Percentiles rank a stretch among this genome's conserved stretches.
phyloP scores from a whole-genome alignment of 106 monocot genomes.

The Platanthera guangdongensis region DNA sequence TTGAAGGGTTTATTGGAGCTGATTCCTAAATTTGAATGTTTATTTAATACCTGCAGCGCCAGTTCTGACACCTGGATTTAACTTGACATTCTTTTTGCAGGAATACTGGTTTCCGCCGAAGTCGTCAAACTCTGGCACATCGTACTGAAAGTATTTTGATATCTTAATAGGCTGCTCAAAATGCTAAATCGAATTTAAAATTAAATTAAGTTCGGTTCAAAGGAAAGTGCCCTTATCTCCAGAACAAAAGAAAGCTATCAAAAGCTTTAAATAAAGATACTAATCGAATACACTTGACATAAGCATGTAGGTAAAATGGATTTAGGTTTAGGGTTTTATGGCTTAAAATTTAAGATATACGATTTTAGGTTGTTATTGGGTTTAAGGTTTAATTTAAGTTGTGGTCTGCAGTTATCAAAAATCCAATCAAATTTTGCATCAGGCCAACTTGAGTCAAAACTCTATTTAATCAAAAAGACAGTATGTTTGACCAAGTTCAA shows the following conservation, averaged over 20 bases:
- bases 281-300: too few relatives aligned
- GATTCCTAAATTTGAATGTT: neutral
- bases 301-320: too few relatives aligned
- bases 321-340: too few relatives aligned
- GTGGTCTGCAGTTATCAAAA: too few relatives aligned
- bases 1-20: neutral
- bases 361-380: too few relatives aligned
- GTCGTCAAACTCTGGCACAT: conserved; percentile 24
- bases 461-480: too few relatives aligned
- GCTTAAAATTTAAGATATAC: too few relatives aligned
- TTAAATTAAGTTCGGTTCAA: neutral
- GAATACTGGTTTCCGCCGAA: conserved; percentile 12
- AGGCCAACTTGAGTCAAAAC: too few relatives aligned
- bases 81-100: conserved; percentile 7
- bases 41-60: conserved; percentile 13
- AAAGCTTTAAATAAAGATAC: neutral
- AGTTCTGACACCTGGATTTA: conserved; percentile 4
- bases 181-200: neutral
- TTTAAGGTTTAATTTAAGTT: too few relatives aligned
- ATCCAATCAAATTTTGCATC: too few relatives aligned
- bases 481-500: too few relatives aligned
- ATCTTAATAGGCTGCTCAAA: neutral
- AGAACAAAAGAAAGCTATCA: neutral
- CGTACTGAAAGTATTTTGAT: conserved; percentile 32
- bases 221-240: neutral